phyloP scores from a whole-genome alignment of 2,329 filamentous ascomycete genomes.

The Colletotrichum lini region DNA sequence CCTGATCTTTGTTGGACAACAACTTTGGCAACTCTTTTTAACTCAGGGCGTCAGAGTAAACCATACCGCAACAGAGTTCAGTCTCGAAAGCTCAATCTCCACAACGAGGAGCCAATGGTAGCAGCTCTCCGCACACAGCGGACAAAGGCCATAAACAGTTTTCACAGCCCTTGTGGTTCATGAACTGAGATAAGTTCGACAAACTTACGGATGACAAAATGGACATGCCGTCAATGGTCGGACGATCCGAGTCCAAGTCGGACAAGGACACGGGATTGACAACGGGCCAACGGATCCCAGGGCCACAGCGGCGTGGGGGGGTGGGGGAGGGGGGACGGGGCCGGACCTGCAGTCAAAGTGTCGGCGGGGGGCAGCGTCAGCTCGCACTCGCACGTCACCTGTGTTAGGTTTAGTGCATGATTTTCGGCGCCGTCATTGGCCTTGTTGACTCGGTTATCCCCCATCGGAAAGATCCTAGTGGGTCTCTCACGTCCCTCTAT shows the following conservation, averaged over 20 bases:
- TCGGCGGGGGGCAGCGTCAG: neutral
- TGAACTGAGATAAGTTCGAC: no score
- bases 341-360: neutral
- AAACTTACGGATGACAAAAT: neutral
- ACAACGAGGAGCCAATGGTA: no score
- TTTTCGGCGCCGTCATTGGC: slow-evolving; percentile 10
- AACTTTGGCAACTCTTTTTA: slow-evolving; percentile 46
- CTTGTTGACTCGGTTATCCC: slow-evolving; percentile 2
- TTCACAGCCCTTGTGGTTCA: no score
- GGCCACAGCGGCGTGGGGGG: neutral
- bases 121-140: neutral
- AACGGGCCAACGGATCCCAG: neutral
- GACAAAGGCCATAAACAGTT: no score
- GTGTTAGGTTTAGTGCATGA: slow-evolving; percentile 30
- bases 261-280: slow-evolving; percentile 17
- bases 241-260: neutral
- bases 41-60: slow-evolving; percentile 45
- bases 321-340: no score
- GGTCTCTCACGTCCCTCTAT: slow-evolving; percentile 1
- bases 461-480: slow-evolving; percentile 9
- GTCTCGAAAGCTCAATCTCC: neutral
- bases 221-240: neutral
- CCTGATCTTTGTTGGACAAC: slow-evolving; percentile 48
- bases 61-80: slow-evolving; percentile 39
- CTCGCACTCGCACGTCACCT: slow-evolving; percentile 41